phyloP scores from a whole-genome alignment of 345 rosid species.

The Firmiana major region DNA sequence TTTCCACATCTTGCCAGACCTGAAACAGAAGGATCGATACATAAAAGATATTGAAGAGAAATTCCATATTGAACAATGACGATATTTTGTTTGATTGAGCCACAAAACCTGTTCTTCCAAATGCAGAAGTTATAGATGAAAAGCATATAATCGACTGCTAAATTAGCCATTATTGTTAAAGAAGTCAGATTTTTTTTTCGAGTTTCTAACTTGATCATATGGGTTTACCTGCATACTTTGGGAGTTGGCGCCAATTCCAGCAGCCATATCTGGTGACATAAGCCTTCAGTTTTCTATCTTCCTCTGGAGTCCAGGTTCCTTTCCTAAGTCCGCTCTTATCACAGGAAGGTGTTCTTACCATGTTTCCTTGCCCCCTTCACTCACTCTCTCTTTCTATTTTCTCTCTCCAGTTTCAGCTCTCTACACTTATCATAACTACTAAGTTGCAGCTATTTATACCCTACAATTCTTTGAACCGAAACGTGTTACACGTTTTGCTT shows the following conservation, averaged over 20 bases:
- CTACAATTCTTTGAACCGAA: neutral
- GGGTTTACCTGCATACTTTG: slow-evolving; percentile 52
- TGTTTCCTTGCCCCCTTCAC: neutral
- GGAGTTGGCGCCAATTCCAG: slow-evolving; percentile 66
- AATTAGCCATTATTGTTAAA: neutral
- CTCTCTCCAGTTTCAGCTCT: neutral
- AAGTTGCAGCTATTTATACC: slow-evolving; percentile 16
- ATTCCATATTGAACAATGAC: neutral
- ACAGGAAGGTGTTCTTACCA: slow-evolving; percentile 52
- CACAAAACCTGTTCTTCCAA: neutral
- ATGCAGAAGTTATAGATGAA: neutral
- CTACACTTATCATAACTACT: neutral
- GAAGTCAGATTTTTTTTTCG: too few relatives aligned
- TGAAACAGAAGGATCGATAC: slow-evolving; percentile 11
- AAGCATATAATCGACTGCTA: neutral
- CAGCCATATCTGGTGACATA: slow-evolving; percentile 49
- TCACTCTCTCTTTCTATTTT: neutral
- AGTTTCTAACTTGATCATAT: neutral
- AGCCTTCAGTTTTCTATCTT: slow-evolving; percentile 44
- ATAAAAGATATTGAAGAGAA: neutral
- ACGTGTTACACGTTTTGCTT: slow-evolving; percentile 26
- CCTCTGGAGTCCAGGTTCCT: slow-evolving; percentile 65
- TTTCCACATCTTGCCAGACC: slow-evolving; percentile 61
- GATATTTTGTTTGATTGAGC: neutral
- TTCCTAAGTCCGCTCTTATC: slow-evolving; percentile 45